Percentiles rank a stretch among this genome's conserved stretches.
Conservation (phyloP, 1,284 basidiomycete genomes). For the Fomitopsis pinicola region DNA sequence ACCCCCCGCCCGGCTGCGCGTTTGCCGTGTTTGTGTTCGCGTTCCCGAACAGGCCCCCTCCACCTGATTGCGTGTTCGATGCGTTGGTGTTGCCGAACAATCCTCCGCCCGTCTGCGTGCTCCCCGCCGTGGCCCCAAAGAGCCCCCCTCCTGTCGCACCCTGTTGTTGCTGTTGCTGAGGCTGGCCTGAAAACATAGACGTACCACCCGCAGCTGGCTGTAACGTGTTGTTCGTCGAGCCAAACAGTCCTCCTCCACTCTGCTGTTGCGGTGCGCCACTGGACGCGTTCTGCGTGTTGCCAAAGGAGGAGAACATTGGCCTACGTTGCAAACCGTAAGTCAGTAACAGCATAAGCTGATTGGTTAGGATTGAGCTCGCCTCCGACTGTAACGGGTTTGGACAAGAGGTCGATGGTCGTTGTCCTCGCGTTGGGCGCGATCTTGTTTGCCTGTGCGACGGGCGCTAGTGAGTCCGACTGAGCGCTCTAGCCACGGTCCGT, state of each 20-base stretch:
- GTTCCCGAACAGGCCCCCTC: constrained; percentile 20
- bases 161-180: constrained; percentile 1
- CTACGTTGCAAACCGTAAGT: neutral
- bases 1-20: constrained; percentile 9
- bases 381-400: neutral
- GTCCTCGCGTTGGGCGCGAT: neutral
- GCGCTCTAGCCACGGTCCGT: no score
- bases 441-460: neutral
- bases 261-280: neutral
- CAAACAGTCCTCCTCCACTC: neutral
- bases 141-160: constrained; percentile 13
- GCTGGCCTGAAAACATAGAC: constrained; percentile 18
- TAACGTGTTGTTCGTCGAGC: constrained; percentile 1
- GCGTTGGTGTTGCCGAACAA: constrained; percentile 12
- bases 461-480: neutral
- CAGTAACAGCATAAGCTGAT: no score
- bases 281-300: neutral
- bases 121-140: constrained; percentile 9
- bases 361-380: neutral
- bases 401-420: neutral
- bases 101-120: neutral
- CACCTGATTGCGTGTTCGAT: constrained; percentile 9
- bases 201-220: constrained; percentile 15
- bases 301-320: neutral
- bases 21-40: neutral